A percentile compares a stretch with the other conserved stretches of the same genome.
These are phyloP conservation scores for Adansonia digitata DNA, from an alignment of 345 rosid genomes.

Conservation along the genomic window DNA sequence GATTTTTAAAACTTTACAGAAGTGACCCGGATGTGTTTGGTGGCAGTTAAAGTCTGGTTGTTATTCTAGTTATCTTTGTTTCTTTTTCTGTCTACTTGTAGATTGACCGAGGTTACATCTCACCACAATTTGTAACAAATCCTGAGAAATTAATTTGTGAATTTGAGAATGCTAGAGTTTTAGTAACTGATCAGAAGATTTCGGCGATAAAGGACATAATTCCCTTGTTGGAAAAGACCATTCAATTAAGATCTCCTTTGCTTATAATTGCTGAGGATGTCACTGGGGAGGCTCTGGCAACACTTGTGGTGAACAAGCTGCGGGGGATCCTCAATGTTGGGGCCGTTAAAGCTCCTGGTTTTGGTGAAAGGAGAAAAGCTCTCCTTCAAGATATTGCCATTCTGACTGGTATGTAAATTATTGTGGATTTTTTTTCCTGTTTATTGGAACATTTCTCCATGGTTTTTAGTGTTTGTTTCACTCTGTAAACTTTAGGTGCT, in stretches of 20 bases:
- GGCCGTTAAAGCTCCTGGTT: slow-evolving; percentile 93
- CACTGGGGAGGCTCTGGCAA: slow-evolving; percentile 92
- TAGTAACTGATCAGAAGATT: slow-evolving; percentile 92
- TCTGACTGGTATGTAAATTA: slow-evolving; percentile 49
- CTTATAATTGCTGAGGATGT: slow-evolving; percentile 95
- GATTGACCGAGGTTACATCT: slow-evolving; percentile 94
- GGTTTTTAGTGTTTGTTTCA: not conserved
- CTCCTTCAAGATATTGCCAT: slow-evolving; percentile 94
- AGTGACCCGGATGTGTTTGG: not conserved
- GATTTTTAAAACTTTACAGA: not conserved
- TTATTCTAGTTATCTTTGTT: not conserved
- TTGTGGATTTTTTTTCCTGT: not conserved
- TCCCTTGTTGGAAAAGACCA: slow-evolving; percentile 86
- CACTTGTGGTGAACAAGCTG: slow-evolving; percentile 92
- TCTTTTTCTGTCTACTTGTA: slow-evolving; percentile 19
- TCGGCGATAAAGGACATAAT: slow-evolving; percentile 88
- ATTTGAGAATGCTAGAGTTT: slow-evolving; percentile 90
- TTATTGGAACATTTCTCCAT: not conserved
- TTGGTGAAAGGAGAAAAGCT: slow-evolving; percentile 97
- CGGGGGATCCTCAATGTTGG: slow-evolving; percentile 89
- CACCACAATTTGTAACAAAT: slow-evolving; percentile 97
- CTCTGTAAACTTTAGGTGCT: slow-evolving; percentile 52
- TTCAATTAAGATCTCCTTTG: slow-evolving; percentile 86
- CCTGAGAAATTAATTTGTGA: slow-evolving; percentile 83
- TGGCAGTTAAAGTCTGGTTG: not conserved